Conservation (phyloP, 2,329 filamentous ascomycete genomes). For the Canariomyces notabilis region DNA sequence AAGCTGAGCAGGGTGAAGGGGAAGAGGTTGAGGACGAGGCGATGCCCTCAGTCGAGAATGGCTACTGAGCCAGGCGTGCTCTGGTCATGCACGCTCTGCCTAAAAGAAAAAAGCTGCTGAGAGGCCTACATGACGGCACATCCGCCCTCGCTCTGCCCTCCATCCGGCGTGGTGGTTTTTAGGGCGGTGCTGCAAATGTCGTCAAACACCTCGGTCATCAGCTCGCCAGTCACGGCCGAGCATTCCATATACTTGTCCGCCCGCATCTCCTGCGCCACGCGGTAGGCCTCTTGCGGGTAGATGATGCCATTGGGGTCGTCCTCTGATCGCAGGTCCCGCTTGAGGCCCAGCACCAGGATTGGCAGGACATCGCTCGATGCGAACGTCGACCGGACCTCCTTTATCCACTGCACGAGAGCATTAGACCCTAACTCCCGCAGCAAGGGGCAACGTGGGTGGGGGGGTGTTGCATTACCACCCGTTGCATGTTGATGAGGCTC, state of each 20-base stretch:
- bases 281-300: constrained; percentile 57
- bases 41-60: constrained; percentile 34
- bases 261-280: constrained; percentile 51
- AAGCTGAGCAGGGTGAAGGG: constrained; percentile 31
- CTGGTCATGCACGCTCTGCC: too few relatives aligned
- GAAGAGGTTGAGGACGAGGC: constrained; percentile 30
- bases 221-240: constrained; percentile 55
- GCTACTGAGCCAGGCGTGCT: constrained; percentile 1
- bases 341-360: constrained; percentile 54
- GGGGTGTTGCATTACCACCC: constrained; percentile 46
- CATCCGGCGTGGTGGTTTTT: constrained; percentile 40
- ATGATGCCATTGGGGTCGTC: constrained; percentile 56
- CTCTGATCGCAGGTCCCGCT: constrained; percentile 55
- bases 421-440: constrained; percentile 1
- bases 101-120: neutral
- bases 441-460: neutral
- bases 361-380: constrained; percentile 45
- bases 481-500: constrained; percentile 54
- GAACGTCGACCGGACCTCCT: constrained; percentile 48
- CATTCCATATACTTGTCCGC: constrained; percentile 62
- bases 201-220: constrained; percentile 53
- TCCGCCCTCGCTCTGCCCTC: constrained; percentile 51
- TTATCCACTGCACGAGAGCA: constrained; percentile 47
- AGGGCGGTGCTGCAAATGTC: constrained; percentile 55
- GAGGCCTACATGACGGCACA: constrained; percentile 46